Evolutionary conservation across 208 protist species (phyloP).

Genomic region (Acanthamoeba royreba): DNA sequence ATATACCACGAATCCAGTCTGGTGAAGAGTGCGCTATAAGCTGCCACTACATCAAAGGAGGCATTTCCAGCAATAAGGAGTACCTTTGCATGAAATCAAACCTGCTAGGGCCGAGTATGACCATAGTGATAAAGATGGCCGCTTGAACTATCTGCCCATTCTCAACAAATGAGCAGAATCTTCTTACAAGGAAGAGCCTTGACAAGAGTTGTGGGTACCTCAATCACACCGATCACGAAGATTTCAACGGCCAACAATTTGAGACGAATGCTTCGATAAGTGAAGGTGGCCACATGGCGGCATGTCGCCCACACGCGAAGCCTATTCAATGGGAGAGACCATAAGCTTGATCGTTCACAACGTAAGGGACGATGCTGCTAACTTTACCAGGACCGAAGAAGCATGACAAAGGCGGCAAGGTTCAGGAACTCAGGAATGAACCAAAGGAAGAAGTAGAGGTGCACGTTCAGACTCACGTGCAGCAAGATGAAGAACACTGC

Average conservation of each 20-base stretch:
- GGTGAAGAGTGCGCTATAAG: too few relatives aligned
- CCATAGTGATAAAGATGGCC: not conserved
- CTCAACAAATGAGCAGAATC: not conserved
- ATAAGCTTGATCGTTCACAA: not conserved
- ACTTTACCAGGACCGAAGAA: not conserved
- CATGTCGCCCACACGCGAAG: not conserved
- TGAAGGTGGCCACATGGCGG: not conserved
- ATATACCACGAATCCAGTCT: slow-evolving; percentile 15
- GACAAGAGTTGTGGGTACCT: not conserved
- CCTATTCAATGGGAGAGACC: not conserved
- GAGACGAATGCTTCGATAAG: not conserved
- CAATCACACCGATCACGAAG: not conserved
- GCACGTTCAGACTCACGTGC: not conserved
- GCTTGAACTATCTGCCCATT: not conserved
- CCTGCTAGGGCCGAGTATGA: not conserved
- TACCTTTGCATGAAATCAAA: slow-evolving; percentile 22
- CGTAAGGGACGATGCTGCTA: not conserved
- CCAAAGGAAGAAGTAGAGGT: slow-evolving; percentile 4
- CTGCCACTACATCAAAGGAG: too few relatives aligned
- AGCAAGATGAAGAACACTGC: not conserved
- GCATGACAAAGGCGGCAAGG: not conserved
- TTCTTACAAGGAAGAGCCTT: not conserved
- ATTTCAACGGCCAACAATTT: not conserved
- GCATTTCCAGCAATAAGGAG: not conserved
- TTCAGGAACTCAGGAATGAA: slow-evolving; percentile 17